These are phyloP conservation scores for Diaporthe citriasiana DNA, from an alignment of 2,329 filamentous ascomycete genomes.

Conservation along the genomic window DNA sequence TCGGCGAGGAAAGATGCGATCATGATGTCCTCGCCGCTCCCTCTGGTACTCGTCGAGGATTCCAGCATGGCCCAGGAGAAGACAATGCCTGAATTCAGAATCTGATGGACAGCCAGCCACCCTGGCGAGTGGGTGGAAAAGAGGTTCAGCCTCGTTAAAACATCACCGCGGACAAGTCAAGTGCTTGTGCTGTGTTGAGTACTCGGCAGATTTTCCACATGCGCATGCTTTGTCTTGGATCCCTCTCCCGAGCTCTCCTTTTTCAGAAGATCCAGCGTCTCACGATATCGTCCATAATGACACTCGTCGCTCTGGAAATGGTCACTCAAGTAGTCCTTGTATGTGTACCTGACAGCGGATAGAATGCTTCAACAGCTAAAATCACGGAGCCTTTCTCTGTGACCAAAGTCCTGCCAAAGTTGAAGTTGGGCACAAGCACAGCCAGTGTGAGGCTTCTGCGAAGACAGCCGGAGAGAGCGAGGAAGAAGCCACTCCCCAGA, in stretches of 20 bases:
- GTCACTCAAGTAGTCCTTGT: constrained; percentile 3
- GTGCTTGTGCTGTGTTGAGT: background rate
- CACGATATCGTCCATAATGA: background rate
- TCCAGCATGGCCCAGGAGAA: background rate
- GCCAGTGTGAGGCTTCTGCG: background rate
- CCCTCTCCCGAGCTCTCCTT: background rate
- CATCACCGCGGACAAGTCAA: too few species aligned
- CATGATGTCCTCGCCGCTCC: background rate
- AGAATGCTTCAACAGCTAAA: background rate
- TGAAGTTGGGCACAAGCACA: background rate
- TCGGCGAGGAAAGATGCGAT: background rate
- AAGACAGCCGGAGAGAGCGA: background rate
- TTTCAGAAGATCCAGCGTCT: background rate
- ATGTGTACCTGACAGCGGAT: background rate
- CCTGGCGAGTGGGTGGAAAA: too few species aligned
- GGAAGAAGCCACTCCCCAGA: background rate
- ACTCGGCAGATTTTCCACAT: background rate
- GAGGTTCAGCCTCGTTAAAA: background rate
- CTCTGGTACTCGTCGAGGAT: background rate
- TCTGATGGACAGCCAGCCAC: background rate
- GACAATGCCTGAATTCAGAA: background rate
- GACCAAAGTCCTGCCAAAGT: background rate
- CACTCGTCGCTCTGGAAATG: background rate
- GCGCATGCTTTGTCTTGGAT: background rate
- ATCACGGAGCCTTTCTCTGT: background rate